Evolutionary conservation across 257 asterid species (phyloP), one percentile per base, ranked within the genome.

Genomic region (Ehretia macrophylla): DNA sequence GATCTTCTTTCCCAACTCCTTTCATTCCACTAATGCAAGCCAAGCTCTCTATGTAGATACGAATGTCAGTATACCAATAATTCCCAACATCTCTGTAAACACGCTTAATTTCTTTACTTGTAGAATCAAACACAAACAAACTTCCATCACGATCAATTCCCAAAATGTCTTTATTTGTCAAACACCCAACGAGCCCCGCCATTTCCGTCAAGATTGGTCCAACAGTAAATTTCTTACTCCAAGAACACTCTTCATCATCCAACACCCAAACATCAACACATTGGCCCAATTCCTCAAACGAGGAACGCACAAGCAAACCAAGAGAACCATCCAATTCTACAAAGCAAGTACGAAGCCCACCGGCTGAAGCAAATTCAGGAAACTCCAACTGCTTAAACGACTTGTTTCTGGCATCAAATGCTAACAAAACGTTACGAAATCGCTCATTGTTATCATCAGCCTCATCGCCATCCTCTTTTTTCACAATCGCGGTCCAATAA

Each of bases 1-100:
- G 8, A 19, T 49, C 54, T 11, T 21, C 39, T 52, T 5, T 21
- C 57, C 17, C 57, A 11, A 52, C 13, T 12, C 18, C 18, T 20
- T 20, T 13, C 57, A 52, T 52, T 20, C 57, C 57, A 21, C 17
- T 11, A 17, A 52, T 37, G 20, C 17, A 52, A 22, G 32, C 39
- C 57, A 52, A 52, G 57, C 57, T 52, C 57, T 52, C 57, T 0
- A 32, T 23, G 38, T 52, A 52, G 27, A 5, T 8, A 20, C 57
- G 57, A 22, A 52, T 52, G 20, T 52, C 57, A 52, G 10, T 52
- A 32, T 52, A 52, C 57, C 57, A 52, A 21, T 52, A 52, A 52
- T 52, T 52, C 38, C 57, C 57, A 52, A 52, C 57, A 21, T 52
- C 57, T 8, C 38, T 14, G 18, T 52, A 22, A 52, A 52, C 38